Evolutionary conservation across 805 yeast species (phyloP).

Genomic region (Spathaspora hagerdaliae): DNA sequence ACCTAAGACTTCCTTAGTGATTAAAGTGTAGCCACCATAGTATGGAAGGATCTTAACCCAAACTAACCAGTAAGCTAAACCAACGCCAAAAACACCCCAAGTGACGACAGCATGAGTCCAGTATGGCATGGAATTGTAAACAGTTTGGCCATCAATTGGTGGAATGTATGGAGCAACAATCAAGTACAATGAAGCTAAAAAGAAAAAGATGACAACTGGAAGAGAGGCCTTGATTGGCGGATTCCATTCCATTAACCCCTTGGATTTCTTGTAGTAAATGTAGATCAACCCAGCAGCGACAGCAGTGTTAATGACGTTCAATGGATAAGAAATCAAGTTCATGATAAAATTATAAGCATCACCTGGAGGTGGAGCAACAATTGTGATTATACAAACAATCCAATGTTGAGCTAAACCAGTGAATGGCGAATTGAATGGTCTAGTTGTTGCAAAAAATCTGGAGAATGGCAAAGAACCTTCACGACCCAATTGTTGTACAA

Average conservation of each 20-base stretch:
- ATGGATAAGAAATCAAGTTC: constrained; percentile 78
- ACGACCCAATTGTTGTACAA: constrained; percentile 75
- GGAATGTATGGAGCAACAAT: constrained; percentile 78
- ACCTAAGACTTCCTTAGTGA: constrained; percentile 52
- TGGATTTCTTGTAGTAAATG: constrained; percentile 47
- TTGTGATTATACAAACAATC: constrained; percentile 67
- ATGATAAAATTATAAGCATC: constrained; percentile 81
- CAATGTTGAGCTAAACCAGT: constrained; percentile 75
- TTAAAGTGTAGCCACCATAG: constrained; percentile 49
- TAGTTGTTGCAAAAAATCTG: constrained; percentile 62
- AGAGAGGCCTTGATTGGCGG: constrained; percentile 68
- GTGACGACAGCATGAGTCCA: constrained; percentile 81
- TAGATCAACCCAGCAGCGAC: constrained; percentile 62
- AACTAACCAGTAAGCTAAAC: constrained; percentile 61
- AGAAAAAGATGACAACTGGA: constrained; percentile 62
- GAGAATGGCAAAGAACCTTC: constrained; percentile 80
- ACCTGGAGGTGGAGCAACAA: constrained; percentile 74
- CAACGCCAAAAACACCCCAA: constrained; percentile 67
- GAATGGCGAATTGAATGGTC: constrained; percentile 70
- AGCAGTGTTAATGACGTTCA: constrained; percentile 66
- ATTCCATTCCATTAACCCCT: constrained; percentile 56
- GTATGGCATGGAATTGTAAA: constrained; percentile 69
- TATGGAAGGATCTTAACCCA: constrained; percentile 60
- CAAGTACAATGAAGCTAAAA: constrained; percentile 61
- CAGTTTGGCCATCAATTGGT: constrained; percentile 61